These are phyloP conservation scores for Exophiala sp. DNA, from an alignment of 2,329 filamentous ascomycete species.

Conservation along the genomic window DNA sequence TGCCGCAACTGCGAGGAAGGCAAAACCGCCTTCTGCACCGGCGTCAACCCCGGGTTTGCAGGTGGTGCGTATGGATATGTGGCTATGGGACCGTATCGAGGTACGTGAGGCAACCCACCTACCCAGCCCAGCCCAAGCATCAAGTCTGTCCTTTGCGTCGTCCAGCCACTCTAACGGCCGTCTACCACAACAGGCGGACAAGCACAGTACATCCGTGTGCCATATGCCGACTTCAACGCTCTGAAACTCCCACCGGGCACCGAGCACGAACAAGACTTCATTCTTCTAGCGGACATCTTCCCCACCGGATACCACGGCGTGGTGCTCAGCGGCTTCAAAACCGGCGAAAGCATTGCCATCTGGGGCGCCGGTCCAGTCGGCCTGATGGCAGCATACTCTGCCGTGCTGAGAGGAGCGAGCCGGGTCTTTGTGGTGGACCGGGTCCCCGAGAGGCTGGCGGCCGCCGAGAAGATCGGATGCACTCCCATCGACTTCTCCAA, in stretches of 20 bases:
- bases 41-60: conserved; percentile 56
- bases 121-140: no score
- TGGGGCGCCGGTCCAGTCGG: conserved; percentile 61
- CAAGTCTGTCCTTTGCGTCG: no score
- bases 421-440: conserved; percentile 57
- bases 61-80: conserved; percentile 59
- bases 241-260: conserved; percentile 56
- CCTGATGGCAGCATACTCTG: conserved; percentile 60
- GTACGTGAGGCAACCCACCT: not conserved
- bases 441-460: conserved; percentile 53
- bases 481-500: conserved; percentile 57
- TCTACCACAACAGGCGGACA: conserved; percentile 53
- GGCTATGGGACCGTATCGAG: conserved; percentile 50
- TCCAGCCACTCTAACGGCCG: no score
- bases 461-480: conserved; percentile 56
- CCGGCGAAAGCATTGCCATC: conserved; percentile 53
- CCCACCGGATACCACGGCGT: conserved; percentile 38
- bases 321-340: conserved; percentile 35
- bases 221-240: conserved; percentile 62
- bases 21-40: conserved; percentile 60
- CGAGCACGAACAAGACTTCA: conserved; percentile 58
- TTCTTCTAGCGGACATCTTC: conserved; percentile 44
- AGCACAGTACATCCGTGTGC: conserved; percentile 59
- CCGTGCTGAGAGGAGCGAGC: conserved; percentile 54
- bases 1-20: conserved; percentile 61